A percentile compares a stretch with the other conserved stretches of the same genome.
Evolutionary conservation across 345 rosid species (phyloP).

Genomic region (Excoecaria agallocha): DNA sequence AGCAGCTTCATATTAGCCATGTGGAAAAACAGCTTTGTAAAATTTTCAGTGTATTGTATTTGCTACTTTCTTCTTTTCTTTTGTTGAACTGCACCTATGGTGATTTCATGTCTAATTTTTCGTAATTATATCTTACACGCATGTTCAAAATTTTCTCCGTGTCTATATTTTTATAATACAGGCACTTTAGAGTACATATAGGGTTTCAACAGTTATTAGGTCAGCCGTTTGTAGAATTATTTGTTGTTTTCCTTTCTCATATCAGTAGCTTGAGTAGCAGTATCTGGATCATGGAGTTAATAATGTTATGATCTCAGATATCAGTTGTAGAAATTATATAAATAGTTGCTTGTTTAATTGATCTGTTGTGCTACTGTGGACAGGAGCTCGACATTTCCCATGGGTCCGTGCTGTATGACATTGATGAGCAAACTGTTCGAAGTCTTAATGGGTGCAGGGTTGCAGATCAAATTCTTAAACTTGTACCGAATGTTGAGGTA

Average conservation of each 20-base stretch:
- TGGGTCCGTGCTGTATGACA: slow-evolving; percentile 15
- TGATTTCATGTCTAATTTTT: neutral
- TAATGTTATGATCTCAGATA: neutral
- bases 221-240: neutral
- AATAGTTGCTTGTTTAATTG: slow-evolving; percentile 3
- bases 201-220: neutral
- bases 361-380: neutral
- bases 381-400: slow-evolving; percentile 31
- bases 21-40: neutral
- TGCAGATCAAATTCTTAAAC: slow-evolving; percentile 31
- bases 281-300: neutral
- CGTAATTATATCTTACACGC: neutral
- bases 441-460: slow-evolving; percentile 36
- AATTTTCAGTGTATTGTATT: neutral
- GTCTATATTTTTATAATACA: neutral
- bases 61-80: neutral
- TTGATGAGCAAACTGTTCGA: slow-evolving; percentile 30
- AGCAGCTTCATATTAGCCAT: neutral
- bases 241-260: neutral
- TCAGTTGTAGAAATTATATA: neutral
- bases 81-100: neutral
- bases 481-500: slow-evolving; percentile 27
- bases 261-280: neutral
- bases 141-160: neutral
- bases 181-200: neutral